phyloP scores from a whole-genome alignment of 2,329 filamentous ascomycete species.

The Lachnellula occidentalis region DNA sequence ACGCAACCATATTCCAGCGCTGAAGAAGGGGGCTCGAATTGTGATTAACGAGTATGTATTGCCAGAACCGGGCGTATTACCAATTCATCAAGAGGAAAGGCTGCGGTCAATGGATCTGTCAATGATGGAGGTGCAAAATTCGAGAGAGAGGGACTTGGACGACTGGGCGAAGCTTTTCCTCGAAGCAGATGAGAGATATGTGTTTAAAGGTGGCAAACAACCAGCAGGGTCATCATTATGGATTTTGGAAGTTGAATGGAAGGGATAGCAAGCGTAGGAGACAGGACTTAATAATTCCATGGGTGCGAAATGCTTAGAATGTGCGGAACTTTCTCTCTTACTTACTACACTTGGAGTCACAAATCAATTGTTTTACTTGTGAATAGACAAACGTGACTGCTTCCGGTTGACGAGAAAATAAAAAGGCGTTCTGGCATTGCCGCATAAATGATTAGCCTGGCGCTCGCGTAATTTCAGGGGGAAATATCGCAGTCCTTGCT shows the following conservation, averaged over 20 bases:
- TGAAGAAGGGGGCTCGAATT: conserved; percentile 1
- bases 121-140: conserved; percentile 32
- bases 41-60: conserved; percentile 4
- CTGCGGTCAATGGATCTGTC: conserved; percentile 27
- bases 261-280: too few species aligned
- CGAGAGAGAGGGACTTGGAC: conserved; percentile 29
- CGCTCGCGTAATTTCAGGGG: too few species aligned
- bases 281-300: too few species aligned
- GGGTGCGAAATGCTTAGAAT: too few species aligned
- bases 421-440: too few species aligned
- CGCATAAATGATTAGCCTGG: too few species aligned
- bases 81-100: background rate
- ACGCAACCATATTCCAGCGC: background rate
- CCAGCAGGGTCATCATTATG: background rate
- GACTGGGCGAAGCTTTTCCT: conserved; percentile 31
- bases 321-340: too few species aligned
- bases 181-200: conserved; percentile 21
- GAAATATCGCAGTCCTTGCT: too few species aligned
- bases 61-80: background rate
- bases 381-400: too few species aligned
- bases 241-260: conserved; percentile 5
- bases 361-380: too few species aligned
- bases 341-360: too few species aligned
- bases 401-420: too few species aligned
- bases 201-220: background rate